phyloP scores from a whole-genome alignment of 2,329 filamentous ascomycete genomes.

The Pseudocercospora musae region DNA sequence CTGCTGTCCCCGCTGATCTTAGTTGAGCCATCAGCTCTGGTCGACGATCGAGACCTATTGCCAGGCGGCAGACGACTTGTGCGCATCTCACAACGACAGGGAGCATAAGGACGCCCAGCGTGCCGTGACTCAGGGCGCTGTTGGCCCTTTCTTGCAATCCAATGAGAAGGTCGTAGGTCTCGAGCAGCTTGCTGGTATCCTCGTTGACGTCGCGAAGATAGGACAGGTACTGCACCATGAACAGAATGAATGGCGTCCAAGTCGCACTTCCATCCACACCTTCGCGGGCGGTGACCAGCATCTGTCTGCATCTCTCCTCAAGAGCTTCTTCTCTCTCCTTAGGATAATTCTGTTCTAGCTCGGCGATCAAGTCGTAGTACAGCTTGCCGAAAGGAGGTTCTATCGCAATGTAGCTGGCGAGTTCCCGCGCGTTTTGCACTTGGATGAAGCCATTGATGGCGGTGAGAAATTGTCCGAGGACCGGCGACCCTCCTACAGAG shows the following conservation, averaged over 20 bases:
- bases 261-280: conserved; percentile 62
- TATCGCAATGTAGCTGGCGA: conserved; percentile 70
- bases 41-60: conserved; percentile 76
- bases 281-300: conserved; percentile 63
- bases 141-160: conserved; percentile 72
- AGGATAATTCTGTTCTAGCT: conserved; percentile 62
- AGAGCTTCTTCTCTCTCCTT: conserved; percentile 50
- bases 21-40: conserved; percentile 72
- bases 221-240: conserved; percentile 75
- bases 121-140: conserved; percentile 74
- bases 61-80: conserved; percentile 73
- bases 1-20: conserved; percentile 27
- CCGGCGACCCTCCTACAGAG: conserved; percentile 10
- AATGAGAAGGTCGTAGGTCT: conserved; percentile 71
- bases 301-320: conserved; percentile 60
- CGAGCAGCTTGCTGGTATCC: conserved; percentile 69
- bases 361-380: conserved; percentile 65
- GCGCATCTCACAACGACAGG: conserved; percentile 80
- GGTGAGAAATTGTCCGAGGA: conserved; percentile 63
- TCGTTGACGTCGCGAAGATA: conserved; percentile 81
- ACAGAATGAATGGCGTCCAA: conserved; percentile 75
- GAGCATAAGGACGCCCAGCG: conserved; percentile 76
- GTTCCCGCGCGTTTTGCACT: conserved; percentile 59
- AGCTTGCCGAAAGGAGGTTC: conserved; percentile 66
- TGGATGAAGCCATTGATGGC: conserved; percentile 62